Base-by-base conservation (phyloP, 192 early-diverging fungal species). In the Pilaira anomala region DNA sequence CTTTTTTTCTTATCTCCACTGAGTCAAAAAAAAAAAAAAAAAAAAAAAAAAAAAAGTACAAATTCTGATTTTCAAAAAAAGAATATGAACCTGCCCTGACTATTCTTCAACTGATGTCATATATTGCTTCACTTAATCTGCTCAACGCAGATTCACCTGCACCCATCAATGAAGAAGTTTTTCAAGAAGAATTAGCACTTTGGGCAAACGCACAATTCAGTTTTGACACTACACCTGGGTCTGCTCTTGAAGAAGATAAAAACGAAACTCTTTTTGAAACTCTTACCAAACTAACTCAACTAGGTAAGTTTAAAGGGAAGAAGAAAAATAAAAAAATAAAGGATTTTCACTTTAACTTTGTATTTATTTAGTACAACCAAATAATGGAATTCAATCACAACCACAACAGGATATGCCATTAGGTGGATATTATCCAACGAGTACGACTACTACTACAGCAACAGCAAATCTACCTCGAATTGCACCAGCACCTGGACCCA, bases 201-300 rank as follows among this genome's bases (percentile, higher is more conserved):
- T 90, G 88, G 88, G 76, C 86, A 51, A 84, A 85, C 64, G 85
- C 84, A 21, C 85, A 90, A 73, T 90, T 90, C 67, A 83, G 81
- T 58, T 83, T 87, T 55, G 88, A 90, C 68, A 78, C 68, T 30
- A 50, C 76, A 16, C 76, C 79, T 18, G 79, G 79, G 22, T 45
- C 76, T 1, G 76, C 75, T 13, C 65, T 80, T 54, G 79, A 78
- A 3, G 66, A 74, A 5, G 72, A 79, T 25, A 62, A 62, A 33
- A 26, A 48, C n/a, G 56, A 57, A 25, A 42, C n/a, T 13, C 5
- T 58, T 21, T 13, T 58, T 12, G 39, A 58, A n/a, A 39, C 55
- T 13, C 19, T 58, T 7, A 13, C 44, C 9, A 19, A 46, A 46
- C n/a, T 45, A n/a, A 57, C 29, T 21, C 55, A 57, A 36, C 11